Conservation (phyloP, 768 basidiomycete genomes). For the Mycena latifolia region DNA sequence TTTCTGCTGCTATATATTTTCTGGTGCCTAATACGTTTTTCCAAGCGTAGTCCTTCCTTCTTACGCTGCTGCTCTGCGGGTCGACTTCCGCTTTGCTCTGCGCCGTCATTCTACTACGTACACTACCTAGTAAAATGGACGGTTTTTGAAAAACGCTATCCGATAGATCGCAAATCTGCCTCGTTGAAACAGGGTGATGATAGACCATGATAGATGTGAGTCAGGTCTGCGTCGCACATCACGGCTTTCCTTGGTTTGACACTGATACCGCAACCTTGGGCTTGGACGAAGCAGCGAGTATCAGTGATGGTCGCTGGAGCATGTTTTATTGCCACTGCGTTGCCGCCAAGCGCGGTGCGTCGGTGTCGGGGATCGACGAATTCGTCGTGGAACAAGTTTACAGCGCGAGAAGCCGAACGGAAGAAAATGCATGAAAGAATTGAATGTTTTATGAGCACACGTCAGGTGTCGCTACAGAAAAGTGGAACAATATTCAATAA, state of each 20-base stretch:
- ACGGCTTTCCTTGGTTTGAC: background rate
- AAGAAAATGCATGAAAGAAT: too few relatives aligned
- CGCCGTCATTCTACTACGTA: slow-evolving; percentile 13
- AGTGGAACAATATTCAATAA: too few relatives aligned
- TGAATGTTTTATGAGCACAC: too few relatives aligned
- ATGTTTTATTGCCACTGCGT: background rate
- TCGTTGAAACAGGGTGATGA: slow-evolving; percentile 2
- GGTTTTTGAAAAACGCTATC: slow-evolving; percentile 38
- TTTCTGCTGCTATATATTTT: slow-evolving; percentile 53
- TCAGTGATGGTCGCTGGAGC: background rate
- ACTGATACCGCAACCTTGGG: too few relatives aligned
- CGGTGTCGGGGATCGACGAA: too few relatives aligned
- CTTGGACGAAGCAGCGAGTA: background rate
- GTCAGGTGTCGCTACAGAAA: too few relatives aligned
- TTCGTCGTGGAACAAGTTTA: too few relatives aligned
- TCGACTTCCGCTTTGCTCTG: slow-evolving; percentile 41
- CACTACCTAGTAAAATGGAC: slow-evolving; percentile 28
- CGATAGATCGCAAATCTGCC: background rate
- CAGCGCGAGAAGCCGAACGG: too few relatives aligned
- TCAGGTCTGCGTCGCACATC: background rate
- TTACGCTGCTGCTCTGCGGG: slow-evolving; percentile 48
- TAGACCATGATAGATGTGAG: slow-evolving; percentile 12
- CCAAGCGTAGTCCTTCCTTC: slow-evolving; percentile 45
- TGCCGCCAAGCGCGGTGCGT: background rate
- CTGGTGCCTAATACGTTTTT: slow-evolving; percentile 57